Evolutionary conservation across 352 stramenopile genomes (phyloP).

Genomic region (Phytophthora sansomeana): DNA sequence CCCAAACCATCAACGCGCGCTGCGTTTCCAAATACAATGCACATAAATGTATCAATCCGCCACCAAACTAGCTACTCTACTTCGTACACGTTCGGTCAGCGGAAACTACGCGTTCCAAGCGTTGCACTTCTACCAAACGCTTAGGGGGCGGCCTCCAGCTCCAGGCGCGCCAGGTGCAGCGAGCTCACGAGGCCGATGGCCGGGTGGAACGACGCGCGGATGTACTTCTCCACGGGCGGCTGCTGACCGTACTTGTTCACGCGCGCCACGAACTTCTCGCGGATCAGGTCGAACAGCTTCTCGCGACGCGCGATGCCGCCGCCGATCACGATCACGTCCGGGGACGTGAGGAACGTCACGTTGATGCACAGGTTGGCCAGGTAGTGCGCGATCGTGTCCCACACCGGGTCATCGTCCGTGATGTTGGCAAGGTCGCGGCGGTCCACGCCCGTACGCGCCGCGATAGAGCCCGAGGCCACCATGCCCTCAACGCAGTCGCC

Average conservation of each 20-base stretch:
- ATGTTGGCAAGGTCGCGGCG: conserved; percentile 75
- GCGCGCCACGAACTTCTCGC: conserved; percentile 78
- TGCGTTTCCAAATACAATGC: too few species aligned
- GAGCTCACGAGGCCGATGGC: conserved; percentile 87
- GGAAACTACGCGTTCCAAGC: too few species aligned
- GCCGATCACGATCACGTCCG: conserved; percentile 96
- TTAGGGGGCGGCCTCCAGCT: conserved; percentile 34
- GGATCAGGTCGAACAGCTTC: conserved; percentile 86
- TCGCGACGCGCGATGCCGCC: conserved; percentile 94
- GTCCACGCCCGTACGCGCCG: conserved; percentile 82
- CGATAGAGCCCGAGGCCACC: conserved; percentile 90
- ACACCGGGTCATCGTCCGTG: conserved; percentile 91
- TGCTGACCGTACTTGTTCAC: conserved; percentile 87
- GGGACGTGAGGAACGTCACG: conserved; percentile 92
- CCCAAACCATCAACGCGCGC: too few species aligned
- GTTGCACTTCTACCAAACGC: too few species aligned
- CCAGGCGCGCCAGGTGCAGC: conserved; percentile 77
- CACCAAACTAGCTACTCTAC: too few species aligned
- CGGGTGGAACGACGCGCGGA: conserved; percentile 86
- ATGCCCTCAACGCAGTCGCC: conserved; percentile 94
- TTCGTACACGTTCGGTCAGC: too few species aligned
- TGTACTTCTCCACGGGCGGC: conserved; percentile 77
- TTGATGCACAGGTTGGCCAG: conserved; percentile 95
- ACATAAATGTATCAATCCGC: too few species aligned
- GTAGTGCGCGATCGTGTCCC: conserved; percentile 95